Percentiles rank a stretch among this genome's conserved stretches.
Evolutionary conservation across 2,329 filamentous ascomycete species (phyloP).

Genomic region (Graphilbum sp.): DNA sequence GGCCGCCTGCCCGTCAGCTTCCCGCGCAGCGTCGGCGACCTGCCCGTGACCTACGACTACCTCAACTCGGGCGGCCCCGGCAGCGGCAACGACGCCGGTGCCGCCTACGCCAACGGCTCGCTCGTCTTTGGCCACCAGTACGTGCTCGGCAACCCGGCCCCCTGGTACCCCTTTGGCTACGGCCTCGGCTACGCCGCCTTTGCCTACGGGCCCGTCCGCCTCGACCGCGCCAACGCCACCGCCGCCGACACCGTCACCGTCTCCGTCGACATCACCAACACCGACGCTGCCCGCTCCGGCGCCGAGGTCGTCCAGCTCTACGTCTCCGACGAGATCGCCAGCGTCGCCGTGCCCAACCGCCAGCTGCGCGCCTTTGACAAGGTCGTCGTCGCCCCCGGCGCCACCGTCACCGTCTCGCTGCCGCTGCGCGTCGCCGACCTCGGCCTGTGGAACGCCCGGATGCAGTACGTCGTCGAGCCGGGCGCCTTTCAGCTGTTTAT

Average conservation of each 20-base stretch:
- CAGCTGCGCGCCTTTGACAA: conserved; percentile 53
- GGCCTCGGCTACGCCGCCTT: conserved; percentile 51
- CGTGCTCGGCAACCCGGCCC: conserved; percentile 40
- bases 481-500: conserved; percentile 36
- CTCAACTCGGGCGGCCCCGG: conserved; percentile 46
- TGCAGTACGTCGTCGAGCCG: conserved; percentile 60
- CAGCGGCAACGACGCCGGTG: conserved; percentile 34
- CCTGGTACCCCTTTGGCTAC: conserved; percentile 51
- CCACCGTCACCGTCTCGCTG: conserved; percentile 35
- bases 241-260: conserved; percentile 38
- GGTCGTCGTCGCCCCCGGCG: conserved; percentile 40
- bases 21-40: conserved; percentile 48
- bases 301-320: conserved; percentile 55
- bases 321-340: conserved; percentile 43
- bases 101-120: conserved; percentile 37
- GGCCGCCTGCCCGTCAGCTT: conserved; percentile 52
- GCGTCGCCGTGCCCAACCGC: conserved; percentile 47
- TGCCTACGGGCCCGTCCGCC: conserved; percentile 35
- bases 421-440: conserved; percentile 38
- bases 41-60: conserved; percentile 58
- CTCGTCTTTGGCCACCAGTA: conserved; percentile 49
- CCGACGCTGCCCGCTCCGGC: conserved; percentile 32
- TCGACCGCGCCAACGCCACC: conserved; percentile 27
- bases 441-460: conserved; percentile 39
- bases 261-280: conserved; percentile 46